Evolutionary conservation across 352 stramenopile species (phyloP), one percentile per base, ranked within the genome.

Genomic region (Phytophthora pseudosyringae): DNA sequence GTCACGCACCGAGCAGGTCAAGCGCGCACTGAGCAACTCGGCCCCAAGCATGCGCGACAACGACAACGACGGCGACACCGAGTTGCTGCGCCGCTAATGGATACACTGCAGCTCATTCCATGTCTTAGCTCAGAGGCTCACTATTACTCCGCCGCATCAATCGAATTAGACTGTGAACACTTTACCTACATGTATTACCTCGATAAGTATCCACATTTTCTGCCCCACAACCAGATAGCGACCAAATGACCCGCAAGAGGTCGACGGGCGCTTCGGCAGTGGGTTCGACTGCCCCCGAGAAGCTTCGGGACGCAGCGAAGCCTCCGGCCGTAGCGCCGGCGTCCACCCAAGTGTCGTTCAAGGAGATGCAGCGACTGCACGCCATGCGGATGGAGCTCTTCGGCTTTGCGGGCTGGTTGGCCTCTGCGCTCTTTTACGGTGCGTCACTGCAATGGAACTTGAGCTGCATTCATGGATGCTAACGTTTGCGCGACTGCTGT

Each of bases 371-470:
- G 64, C 83, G 87, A 7, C 62, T 93, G 31, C 82, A 90, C 36
- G 82, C 88, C 12, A 93, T 89, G 76, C 80, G 90, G 32, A 94
- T 90, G 75, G 88, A 95, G 71, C 80, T 93, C 53, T 95, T 93
- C 57, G 88, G 88, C 59, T 95, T 95, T 56, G 86, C 75, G n/a
- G 84, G 84, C 26, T 95, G 88, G 88, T 67, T 95, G 38, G 81
- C 83, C 11, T 94, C 86, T 36, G 88, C 83, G 21, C 65, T 93
- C 35, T 79, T 89, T 45, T 94, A 92, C 54, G 83, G 88, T 95
- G 54, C 29, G 73, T 59, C 2, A 25, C 16, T 9, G 13, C 16
- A 4, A 41, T 13, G 3, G 5, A 28, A 12, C 46, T 12, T 47
- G 36, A 25, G 0, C 10, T 29, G 10, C 3, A 12, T 38, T 5